These are phyloP conservation scores for Fusarium sp. DNA, from an alignment of 2,329 filamentous ascomycete genomes.

Conservation along the genomic window DNA sequence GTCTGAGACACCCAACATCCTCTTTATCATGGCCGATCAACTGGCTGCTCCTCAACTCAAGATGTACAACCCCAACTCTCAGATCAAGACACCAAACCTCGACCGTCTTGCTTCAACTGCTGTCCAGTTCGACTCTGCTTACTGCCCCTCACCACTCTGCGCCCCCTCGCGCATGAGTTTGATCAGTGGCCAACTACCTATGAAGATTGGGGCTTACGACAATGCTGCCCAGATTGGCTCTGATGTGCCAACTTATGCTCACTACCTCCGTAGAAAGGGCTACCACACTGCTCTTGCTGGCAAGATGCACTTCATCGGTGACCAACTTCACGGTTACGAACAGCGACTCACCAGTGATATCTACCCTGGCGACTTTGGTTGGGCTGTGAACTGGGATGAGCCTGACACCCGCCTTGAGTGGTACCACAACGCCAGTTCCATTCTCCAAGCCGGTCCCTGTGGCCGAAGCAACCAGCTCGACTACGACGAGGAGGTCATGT, in stretches of 20 bases:
- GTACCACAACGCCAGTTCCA: slow-evolving; percentile 96
- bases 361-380: slow-evolving; percentile 93
- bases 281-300: slow-evolving; percentile 92
- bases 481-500: slow-evolving; percentile 97
- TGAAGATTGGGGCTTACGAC: slow-evolving; percentile 91
- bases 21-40: slow-evolving; percentile 97
- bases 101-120: slow-evolving; percentile 82
- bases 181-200: slow-evolving; percentile 90
- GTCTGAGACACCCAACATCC: slow-evolving; percentile 53
- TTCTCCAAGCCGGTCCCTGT: slow-evolving; percentile 87
- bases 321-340: slow-evolving; percentile 95
- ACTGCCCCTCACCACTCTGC: slow-evolving; percentile 93
- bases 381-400: slow-evolving; percentile 95
- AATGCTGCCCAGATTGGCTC: slow-evolving; percentile 87
- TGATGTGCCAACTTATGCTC: slow-evolving; percentile 89
- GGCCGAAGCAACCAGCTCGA: slow-evolving; percentile 94
- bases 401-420: slow-evolving; percentile 87
- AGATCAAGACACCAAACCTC: slow-evolving; percentile 92
- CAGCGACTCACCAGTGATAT: slow-evolving; percentile 93
- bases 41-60: slow-evolving; percentile 89
- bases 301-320: slow-evolving; percentile 98
- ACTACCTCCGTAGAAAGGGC: slow-evolving; percentile 84
- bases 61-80: slow-evolving; percentile 88
- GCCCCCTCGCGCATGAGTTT: slow-evolving; percentile 93
- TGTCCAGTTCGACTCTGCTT: slow-evolving; percentile 92